A percentile compares a stretch with the other conserved stretches of the same genome.
These are phyloP conservation scores for Beauveria sp. DNA, from an alignment of 2,329 filamentous ascomycete genomes.

Conservation along the genomic window DNA sequence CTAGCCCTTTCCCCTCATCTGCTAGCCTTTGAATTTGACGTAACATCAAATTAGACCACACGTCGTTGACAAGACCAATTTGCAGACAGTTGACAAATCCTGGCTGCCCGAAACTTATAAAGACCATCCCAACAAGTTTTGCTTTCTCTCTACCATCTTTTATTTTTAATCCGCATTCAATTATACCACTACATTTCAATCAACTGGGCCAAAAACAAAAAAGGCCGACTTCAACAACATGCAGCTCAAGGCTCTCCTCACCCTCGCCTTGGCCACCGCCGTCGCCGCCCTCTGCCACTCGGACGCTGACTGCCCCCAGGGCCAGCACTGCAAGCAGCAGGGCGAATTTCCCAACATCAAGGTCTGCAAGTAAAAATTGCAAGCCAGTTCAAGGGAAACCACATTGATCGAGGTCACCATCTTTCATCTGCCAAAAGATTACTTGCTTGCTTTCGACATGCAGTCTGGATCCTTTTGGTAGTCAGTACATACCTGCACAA, in stretches of 20 bases:
- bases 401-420: background rate
- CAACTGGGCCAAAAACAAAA: background rate
- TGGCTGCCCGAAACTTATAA: no score
- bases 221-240: background rate
- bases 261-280: slow-evolving; percentile 3
- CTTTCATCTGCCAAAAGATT: background rate
- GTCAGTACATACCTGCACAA: background rate
- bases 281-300: slow-evolving; percentile 4
- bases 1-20: no score
- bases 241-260: slow-evolving; percentile 7
- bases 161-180: no score
- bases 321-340: slow-evolving; percentile 13
- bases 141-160: background rate
- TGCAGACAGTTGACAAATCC: no score
- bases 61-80: no score
- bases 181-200: no score
- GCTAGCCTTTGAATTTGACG: no score
- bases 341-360: slow-evolving; percentile 13
- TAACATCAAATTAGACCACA: no score
- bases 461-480: background rate
- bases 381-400: background rate
- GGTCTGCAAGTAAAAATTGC: slow-evolving; percentile 1
- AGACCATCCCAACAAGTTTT: background rate
- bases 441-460: background rate
- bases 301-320: slow-evolving; percentile 8